Evolutionary conservation across 2,329 filamentous ascomycete species (phyloP).

Genomic region (Pyricularia sp.): DNA sequence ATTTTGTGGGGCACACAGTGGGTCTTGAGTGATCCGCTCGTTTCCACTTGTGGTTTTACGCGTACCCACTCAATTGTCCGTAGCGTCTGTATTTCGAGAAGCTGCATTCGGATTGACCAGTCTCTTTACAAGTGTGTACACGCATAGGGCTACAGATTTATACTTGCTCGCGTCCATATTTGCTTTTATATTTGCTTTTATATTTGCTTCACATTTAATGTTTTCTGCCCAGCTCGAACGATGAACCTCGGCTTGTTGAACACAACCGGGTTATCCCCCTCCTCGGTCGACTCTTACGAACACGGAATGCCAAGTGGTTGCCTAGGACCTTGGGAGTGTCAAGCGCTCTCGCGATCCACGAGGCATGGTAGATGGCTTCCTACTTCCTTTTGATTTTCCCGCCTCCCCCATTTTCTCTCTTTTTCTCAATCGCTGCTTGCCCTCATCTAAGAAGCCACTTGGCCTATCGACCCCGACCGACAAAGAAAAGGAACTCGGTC

Average conservation of each 20-base stretch:
- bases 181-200: not conserved
- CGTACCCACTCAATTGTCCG: no score
- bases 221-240: not conserved
- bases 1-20: not conserved
- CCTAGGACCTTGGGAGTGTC: not conserved
- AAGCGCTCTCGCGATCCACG: not conserved
- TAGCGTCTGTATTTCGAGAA: no score
- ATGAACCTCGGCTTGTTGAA: not conserved
- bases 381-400: not conserved
- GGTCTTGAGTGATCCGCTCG: not conserved
- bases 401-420: no score
- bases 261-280: not conserved
- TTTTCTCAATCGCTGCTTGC: not conserved
- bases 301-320: not conserved
- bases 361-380: not conserved
- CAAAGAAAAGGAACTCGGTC: not conserved
- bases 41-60: not conserved
- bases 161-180: not conserved
- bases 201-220: not conserved
- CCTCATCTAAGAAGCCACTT: not conserved
- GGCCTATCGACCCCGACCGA: not conserved
- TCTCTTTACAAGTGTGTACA: no score
- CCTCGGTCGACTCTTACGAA: not conserved
- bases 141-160: no score
- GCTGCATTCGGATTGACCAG: no score